These are phyloP conservation scores for Leccinum rimulosum DNA, from an alignment of 768 basidiomycete genomes.

Conservation along the genomic window DNA sequence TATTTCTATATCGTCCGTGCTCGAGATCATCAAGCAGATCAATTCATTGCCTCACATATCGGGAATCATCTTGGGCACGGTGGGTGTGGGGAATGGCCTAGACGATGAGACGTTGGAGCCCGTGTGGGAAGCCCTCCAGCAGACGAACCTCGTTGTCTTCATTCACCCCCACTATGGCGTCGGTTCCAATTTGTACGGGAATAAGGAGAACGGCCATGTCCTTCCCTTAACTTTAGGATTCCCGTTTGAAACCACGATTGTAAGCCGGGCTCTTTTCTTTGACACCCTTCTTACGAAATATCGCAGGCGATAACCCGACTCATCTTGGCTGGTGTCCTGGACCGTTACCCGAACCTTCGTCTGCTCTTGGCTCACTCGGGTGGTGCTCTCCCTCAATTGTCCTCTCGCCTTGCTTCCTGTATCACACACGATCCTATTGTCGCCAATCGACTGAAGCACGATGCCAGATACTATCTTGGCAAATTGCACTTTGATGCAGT, in stretches of 20 bases:
- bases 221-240: constrained; percentile 85
- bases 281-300: constrained; percentile 6
- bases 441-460: constrained; percentile 69
- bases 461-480: constrained; percentile 81
- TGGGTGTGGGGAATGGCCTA: constrained; percentile 72
- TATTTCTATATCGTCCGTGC: constrained; percentile 50
- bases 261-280: constrained; percentile 36
- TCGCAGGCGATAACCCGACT: constrained; percentile 67
- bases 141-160: constrained; percentile 71
- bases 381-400: constrained; percentile 78
- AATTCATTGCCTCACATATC: constrained; percentile 62
- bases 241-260: constrained; percentile 87
- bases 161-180: constrained; percentile 88
- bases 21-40: constrained; percentile 69
- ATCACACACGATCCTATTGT: constrained; percentile 84
- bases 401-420: constrained; percentile 81
- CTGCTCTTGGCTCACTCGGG: constrained; percentile 87
- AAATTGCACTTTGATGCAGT: constrained; percentile 83
- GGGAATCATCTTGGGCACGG: constrained; percentile 80
- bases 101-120: constrained; percentile 76
- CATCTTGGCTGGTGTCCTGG: constrained; percentile 77
- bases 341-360: constrained; percentile 72
- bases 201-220: constrained; percentile 80
- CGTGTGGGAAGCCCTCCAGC: constrained; percentile 44
- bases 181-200: constrained; percentile 69